Evolutionary conservation across 148 eudicot genomes (phyloP), one percentile per base, ranked within the genome.

Genomic region (Diospyros kaki): DNA sequence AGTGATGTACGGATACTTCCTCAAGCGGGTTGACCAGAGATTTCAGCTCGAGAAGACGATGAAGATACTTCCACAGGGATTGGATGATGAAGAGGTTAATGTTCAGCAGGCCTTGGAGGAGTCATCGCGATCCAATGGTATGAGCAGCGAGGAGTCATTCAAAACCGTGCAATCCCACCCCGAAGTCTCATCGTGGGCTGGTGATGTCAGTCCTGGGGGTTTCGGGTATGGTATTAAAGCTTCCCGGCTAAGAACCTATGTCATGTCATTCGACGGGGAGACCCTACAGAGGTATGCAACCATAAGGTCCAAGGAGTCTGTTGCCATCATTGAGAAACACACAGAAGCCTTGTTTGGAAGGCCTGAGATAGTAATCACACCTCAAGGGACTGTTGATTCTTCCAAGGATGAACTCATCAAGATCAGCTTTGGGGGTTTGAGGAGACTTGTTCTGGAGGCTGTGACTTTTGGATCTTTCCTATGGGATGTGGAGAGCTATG

Each of bases 401-500:
- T 89, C 97, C 6, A 87, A 79, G 71, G 93, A 92, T 50, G 99
- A 92, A 73, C 79, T 60, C 11, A 86, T 95, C 53, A 95, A 76
- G 83, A 93, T 95, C 17, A 89, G 97, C 48, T 93, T 93, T 81
- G 84, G 88, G 3, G 96, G 99, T 42, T 60, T 92, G 74, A 87
- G 78, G 84, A 86, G 91, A 66, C 93, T 95, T 77, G 91, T 95
- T 53, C 69, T 92, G 66, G 99, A 95, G 89, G 99, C 97, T 41
- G 93, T 89, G 69, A 93, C 99, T 38, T 95, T 95, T 78, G 99
- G 99, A 28, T 88, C 99, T 40, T 92, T 95, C 83, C 88, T 95
- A 73, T 95, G 97, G 99, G 99, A 95, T 60, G 96, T 93, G 2
- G 97, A 95, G 90, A 92, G 97, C 82, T 86, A 89, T 63, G 96